Base-by-base conservation (phyloP, 2,329 filamentous ascomycete species). In the Bipolaris gigantea region DNA sequence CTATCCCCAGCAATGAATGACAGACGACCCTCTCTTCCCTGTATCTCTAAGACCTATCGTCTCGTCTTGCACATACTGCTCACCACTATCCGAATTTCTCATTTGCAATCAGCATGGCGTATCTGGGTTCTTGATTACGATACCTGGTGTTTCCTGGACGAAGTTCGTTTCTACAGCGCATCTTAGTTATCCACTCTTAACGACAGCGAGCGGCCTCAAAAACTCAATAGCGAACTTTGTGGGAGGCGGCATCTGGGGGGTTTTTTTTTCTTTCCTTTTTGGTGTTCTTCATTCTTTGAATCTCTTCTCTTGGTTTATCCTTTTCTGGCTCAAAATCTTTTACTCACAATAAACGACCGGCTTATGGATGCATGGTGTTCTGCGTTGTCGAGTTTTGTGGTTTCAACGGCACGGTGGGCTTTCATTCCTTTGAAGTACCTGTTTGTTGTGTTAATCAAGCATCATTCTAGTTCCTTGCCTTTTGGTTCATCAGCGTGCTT, bases 1-100 rank as follows among this genome's bases (percentile, higher is more conserved):
- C 76, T 95, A 92, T 54, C 71, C 66, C 6, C 59, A 69, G 23
- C 71, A 75, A 62, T 75, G 66, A 47, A 52, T 39, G 43, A 36
- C 41, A 40, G 35, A 41, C n/a, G 25, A 23, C 19, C 18, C 21
- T 1, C 25, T 15, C 38, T 25, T 15, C 38, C 21, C 25, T 19
- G 38, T 23, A 21, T 34, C 38, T 18, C 47, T 23, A 13, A 30
- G 18, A 13, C 36, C 38, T 45, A 41, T 19, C 8, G 40, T 42
- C 33, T 46, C 50, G 41, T 41, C 50, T 50, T 54, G 25, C 35
- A 41, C 35, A 15, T 45, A 40, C 36, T 54, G 41, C 47, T 34
- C 36, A 39, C 30, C 19, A 50, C 44, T 39, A 50, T 36, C 43
- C 51, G 40, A 34, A 19, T 41, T 30, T 48, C 41, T 50, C 45